Percentiles rank a stretch among this genome's conserved stretches.
These are phyloP conservation scores for Oxyria digyna DNA, from an alignment of 148 eudicot species.

Conservation along the genomic window DNA sequence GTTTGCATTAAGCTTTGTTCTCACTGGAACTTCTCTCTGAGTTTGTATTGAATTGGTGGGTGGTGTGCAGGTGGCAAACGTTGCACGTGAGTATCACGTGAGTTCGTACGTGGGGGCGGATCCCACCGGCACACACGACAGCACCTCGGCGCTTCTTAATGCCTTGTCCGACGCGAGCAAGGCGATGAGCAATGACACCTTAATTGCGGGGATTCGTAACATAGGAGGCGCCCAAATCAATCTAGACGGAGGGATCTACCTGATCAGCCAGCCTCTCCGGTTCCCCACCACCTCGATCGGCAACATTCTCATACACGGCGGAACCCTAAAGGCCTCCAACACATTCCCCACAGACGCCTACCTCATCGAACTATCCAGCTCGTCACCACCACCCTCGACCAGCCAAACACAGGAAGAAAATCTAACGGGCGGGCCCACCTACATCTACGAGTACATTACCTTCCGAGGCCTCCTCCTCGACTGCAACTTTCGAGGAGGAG, in stretches of 20 bases:
- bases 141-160: constrained; percentile 40
- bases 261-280: constrained; percentile 50
- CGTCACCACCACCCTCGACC: constrained; percentile 17
- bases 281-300: constrained; percentile 43
- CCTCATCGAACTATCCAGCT: constrained; percentile 47
- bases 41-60: not conserved
- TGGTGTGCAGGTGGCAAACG: not conserved
- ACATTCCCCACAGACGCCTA: constrained; percentile 37
- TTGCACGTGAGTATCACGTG: constrained; percentile 44
- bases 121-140: constrained; percentile 62
- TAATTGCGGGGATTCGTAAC: constrained; percentile 47
- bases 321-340: constrained; percentile 55
- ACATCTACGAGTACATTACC: constrained; percentile 58
- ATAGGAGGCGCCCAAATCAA: constrained; percentile 60
- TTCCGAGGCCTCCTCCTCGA: constrained; percentile 74
- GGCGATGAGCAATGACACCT: constrained; percentile 16
- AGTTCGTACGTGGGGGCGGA: constrained; percentile 80
- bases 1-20: no score
- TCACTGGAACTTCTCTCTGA: no score
- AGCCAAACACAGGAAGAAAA: not conserved
- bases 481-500: constrained; percentile 66
- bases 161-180: constrained; percentile 48
- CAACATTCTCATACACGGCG: constrained; percentile 77
- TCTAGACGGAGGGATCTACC: constrained; percentile 71
- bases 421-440: constrained; percentile 9